These are phyloP conservation scores for Rozella allomycis DNA, from an alignment of 371 early-diverging fungal genomes.

Conservation along the genomic window DNA sequence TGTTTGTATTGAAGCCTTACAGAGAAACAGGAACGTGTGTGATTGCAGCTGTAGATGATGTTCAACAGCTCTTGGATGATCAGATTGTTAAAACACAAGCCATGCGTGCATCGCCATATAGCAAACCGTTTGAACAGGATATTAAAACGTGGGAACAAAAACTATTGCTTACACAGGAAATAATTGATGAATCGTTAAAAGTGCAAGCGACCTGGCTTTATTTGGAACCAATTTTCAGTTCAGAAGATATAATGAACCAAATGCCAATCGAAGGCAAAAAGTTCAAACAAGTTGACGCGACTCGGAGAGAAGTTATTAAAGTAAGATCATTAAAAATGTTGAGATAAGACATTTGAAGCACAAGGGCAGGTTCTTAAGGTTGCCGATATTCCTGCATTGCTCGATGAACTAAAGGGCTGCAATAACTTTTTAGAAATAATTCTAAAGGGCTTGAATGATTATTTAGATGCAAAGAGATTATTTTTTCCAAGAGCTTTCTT, in stretches of 20 bases:
- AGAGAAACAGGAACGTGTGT: conserved; percentile 26
- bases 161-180: conserved; percentile 23
- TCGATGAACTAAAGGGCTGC: conserved; percentile 22
- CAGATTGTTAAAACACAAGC: conserved; percentile 34
- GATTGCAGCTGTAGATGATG: conserved; percentile 22
- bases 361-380: conserved; percentile 21
- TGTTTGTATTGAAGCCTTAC: conserved; percentile 17
- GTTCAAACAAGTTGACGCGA: conserved; percentile 26
- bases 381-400: conserved; percentile 24
- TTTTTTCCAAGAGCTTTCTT: conserved; percentile 35
- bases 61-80: conserved; percentile 29
- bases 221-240: conserved; percentile 32
- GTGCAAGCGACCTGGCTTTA: conserved; percentile 38
- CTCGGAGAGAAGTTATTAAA: conserved; percentile 26
- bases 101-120: conserved; percentile 31
- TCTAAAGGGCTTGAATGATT: conserved; percentile 30
- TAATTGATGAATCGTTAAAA: conserved; percentile 33
- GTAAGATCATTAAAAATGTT: conserved; percentile 3
- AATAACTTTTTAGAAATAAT: conserved; percentile 21
- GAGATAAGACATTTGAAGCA: conserved; percentile 11
- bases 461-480: conserved; percentile 28
- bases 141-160: conserved; percentile 29
- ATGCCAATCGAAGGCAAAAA: conserved; percentile 35
- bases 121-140: conserved; percentile 30
- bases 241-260: conserved; percentile 35